Evolutionary conservation across 2,329 filamentous ascomycete genomes (phyloP).

Genomic region (Fusarium poae): DNA sequence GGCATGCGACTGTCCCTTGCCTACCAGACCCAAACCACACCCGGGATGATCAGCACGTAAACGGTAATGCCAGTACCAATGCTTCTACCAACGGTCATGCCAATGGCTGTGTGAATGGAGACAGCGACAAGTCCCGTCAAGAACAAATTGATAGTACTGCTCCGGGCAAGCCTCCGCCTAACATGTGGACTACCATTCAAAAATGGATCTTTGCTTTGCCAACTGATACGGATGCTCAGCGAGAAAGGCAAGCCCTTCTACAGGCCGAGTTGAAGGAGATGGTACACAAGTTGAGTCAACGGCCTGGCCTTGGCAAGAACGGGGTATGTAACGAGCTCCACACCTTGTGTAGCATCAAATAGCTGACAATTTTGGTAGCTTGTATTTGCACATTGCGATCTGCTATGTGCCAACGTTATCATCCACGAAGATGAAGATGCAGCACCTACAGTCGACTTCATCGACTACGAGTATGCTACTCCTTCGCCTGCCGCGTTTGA

Average conservation of each 20-base stretch:
- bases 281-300: constrained; percentile 78
- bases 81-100: constrained; percentile 49
- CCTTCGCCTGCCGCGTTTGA: constrained; percentile 96
- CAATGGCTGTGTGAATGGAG: constrained; percentile 46
- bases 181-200: constrained; percentile 94
- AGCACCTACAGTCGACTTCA: constrained; percentile 74
- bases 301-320: constrained; percentile 80
- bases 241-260: constrained; percentile 73
- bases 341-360: constrained; percentile 5
- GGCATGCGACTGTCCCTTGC: constrained; percentile 83
- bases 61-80: constrained; percentile 55
- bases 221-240: constrained; percentile 75
- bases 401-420: constrained; percentile 97
- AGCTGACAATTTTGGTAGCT: constrained; percentile 64
- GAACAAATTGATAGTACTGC: constrained; percentile 64
- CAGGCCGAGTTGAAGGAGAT: constrained; percentile 81
- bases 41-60: constrained; percentile 43
- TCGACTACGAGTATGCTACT: constrained; percentile 98
- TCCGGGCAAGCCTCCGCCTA: constrained; percentile 80
- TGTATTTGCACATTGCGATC: constrained; percentile 94
- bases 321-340: constrained; percentile 67
- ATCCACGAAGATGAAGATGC: constrained; percentile 66
- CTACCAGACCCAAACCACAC: constrained; percentile 54
- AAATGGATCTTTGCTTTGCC: constrained; percentile 94
- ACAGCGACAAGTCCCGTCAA: constrained; percentile 52